Percentiles rank a stretch among this genome's conserved stretches.
phyloP scores from a whole-genome alignment of 225 moss, liverwort and hornwort genomes.

The Marchantia paleacea region DNA sequence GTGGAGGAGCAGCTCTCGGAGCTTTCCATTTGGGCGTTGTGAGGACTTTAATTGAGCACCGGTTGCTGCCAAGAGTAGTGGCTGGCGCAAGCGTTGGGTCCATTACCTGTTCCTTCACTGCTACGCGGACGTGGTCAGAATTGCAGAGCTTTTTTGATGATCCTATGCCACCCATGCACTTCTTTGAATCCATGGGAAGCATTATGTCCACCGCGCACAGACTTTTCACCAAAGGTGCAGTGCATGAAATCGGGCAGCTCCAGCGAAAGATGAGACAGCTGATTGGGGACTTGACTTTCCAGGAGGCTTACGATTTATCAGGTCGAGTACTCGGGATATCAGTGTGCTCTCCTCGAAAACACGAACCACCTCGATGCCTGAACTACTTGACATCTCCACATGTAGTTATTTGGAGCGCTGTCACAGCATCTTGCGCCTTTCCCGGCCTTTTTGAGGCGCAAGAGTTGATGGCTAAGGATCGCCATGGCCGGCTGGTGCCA shows the following conservation, averaged over 20 bases:
- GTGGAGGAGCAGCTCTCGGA: conserved; percentile 94
- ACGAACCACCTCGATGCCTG: conserved; percentile 88
- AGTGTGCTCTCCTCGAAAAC: conserved; percentile 85
- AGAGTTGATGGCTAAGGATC: conserved; percentile 99
- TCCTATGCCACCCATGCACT: conserved; percentile 84
- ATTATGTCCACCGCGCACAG: conserved; percentile 94
- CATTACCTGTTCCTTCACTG: conserved; percentile 94
- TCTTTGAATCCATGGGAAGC: conserved; percentile 98
- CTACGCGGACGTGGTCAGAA: conserved; percentile 95
- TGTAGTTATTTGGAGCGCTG: conserved; percentile 99
- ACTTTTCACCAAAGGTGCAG: conserved; percentile 83
- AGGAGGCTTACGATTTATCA: conserved; percentile 97
- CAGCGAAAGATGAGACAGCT: conserved; percentile 96
- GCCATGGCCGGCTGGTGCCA: conserved; percentile 82
- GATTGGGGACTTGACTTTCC: conserved; percentile 94
- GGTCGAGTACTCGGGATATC: conserved; percentile 95
- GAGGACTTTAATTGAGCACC: conserved; percentile 89
- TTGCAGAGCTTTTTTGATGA: conserved; percentile 91
- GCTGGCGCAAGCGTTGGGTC: conserved; percentile 99
- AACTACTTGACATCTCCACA: conserved; percentile 99
- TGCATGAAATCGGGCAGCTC: conserved; percentile 82
- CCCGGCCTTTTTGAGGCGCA: conserved; percentile 97
- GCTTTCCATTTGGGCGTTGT: conserved; percentile 96
- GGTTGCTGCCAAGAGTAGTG: conserved; percentile 83
- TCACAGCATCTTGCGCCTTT: conserved; percentile 98